A percentile compares a stretch with the other conserved stretches of the same genome.
Conservation (phyloP, 1,284 basidiomycete genomes). For the Naganishia cerealis region DNA sequence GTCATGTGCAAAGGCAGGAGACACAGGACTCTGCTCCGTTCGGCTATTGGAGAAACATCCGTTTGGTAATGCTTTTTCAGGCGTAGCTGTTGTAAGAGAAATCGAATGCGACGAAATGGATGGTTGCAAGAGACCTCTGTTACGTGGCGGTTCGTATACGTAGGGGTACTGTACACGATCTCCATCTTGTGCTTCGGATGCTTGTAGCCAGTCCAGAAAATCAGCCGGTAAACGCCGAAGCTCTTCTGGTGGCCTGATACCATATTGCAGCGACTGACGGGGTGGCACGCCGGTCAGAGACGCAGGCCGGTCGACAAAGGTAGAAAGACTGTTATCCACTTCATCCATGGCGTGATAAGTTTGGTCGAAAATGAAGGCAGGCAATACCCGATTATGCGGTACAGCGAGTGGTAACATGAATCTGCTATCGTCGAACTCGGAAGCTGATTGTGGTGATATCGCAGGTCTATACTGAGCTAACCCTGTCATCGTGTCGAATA, state of each 20-base stretch:
- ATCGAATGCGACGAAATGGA: not conserved
- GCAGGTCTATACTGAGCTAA: slow-evolving; percentile 72
- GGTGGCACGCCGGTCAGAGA: slow-evolving; percentile 47
- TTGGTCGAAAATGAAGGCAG: slow-evolving; percentile 59
- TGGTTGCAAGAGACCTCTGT: not conserved
- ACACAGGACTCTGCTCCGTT: slow-evolving; percentile 10
- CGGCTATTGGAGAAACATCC: not conserved
- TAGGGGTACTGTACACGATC: not conserved
- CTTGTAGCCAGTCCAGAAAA: slow-evolving; percentile 51
- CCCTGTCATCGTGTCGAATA: slow-evolving; percentile 70
- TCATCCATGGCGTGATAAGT: slow-evolving; percentile 35
- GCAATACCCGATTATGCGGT: slow-evolving; percentile 72
- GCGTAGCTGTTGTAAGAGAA: not conserved
- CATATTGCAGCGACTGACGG: slow-evolving; percentile 46
- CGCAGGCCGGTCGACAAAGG: slow-evolving; percentile 7
- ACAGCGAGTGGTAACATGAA: slow-evolving; percentile 87
- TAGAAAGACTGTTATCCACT: slow-evolving; percentile 35
- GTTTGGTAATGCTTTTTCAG: not conserved
- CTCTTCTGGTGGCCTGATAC: slow-evolving; percentile 35
- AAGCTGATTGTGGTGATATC: slow-evolving; percentile 73
- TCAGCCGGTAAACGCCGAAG: slow-evolving; percentile 45
- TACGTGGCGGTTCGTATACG: not conserved
- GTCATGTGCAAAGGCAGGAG: slow-evolving; percentile 12
- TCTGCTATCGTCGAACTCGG: slow-evolving; percentile 83
- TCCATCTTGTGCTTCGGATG: slow-evolving; percentile 38